Conservation (phyloP, 2,329 filamentous ascomycete genomes). For the Fusarium mundagurra region DNA sequence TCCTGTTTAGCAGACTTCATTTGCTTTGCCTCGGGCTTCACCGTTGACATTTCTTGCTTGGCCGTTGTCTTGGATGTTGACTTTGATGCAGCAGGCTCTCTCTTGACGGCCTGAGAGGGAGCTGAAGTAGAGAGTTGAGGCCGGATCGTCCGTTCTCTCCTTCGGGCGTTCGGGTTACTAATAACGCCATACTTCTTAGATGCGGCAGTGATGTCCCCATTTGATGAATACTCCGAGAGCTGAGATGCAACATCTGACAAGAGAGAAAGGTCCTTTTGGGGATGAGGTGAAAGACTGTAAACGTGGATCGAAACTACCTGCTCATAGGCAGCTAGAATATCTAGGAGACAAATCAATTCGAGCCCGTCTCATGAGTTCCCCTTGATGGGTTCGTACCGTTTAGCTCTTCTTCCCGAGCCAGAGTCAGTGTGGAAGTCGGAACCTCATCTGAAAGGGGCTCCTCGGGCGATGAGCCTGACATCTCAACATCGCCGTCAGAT, state of each 20-base stretch:
- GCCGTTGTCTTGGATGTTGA: constrained; percentile 37
- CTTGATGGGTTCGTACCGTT: constrained; percentile 55
- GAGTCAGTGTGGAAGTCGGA: constrained; percentile 67
- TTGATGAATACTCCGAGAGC: constrained; percentile 62
- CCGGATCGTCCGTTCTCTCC: constrained; percentile 55
- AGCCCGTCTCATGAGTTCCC: neutral
- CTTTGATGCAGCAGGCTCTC: constrained; percentile 23
- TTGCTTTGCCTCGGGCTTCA: constrained; percentile 11
- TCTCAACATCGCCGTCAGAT: constrained; percentile 73
- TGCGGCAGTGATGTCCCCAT: constrained; percentile 67
- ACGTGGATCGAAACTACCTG: constrained; percentile 83
- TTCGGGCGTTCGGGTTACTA: constrained; percentile 73
- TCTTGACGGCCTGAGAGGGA: constrained; percentile 37
- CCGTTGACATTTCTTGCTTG: constrained; percentile 28
- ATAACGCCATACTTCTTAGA: constrained; percentile 78
- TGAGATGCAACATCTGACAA: constrained; percentile 76
- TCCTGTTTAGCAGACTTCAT: constrained; percentile 46
- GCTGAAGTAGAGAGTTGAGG: constrained; percentile 40
- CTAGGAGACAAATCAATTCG: constrained; percentile 54
- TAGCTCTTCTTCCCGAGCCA: constrained; percentile 79
- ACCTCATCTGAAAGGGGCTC: constrained; percentile 59
- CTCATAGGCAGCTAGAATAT: constrained; percentile 73
- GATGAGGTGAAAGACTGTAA: constrained; percentile 81
- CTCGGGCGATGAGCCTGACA: constrained; percentile 73
- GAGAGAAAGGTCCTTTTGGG: constrained; percentile 74